phyloP scores from a whole-genome alignment of 768 basidiomycete species.

The Collybia sordida region DNA sequence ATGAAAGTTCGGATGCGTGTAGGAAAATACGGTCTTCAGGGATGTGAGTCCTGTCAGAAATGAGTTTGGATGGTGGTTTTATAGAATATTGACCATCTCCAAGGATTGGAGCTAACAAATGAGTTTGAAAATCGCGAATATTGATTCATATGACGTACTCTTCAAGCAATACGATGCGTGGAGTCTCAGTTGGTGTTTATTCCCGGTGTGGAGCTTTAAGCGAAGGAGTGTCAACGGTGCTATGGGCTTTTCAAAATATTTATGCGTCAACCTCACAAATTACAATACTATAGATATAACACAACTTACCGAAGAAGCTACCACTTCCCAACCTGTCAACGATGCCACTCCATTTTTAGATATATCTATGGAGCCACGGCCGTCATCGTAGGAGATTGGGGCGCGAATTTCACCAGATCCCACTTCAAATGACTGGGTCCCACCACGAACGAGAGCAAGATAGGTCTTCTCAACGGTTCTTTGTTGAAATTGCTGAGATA shows the following conservation, averaged over 20 bases:
- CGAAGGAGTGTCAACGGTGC: slow-evolving; percentile 57
- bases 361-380: slow-evolving; percentile 40
- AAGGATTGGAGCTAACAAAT: slow-evolving; percentile 57
- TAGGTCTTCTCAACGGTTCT: slow-evolving; percentile 56
- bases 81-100: slow-evolving; percentile 57
- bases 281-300: neutral
- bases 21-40: slow-evolving; percentile 55
- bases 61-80: slow-evolving; percentile 24
- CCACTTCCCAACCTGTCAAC: slow-evolving; percentile 55
- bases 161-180: slow-evolving; percentile 55
- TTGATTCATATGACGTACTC: slow-evolving; percentile 28
- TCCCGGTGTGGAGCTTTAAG: slow-evolving; percentile 57
- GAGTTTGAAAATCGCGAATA: neutral
- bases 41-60: slow-evolving; percentile 25
- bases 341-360: slow-evolving; percentile 32
- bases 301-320: slow-evolving; percentile 57
- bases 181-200: slow-evolving; percentile 72
- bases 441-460: slow-evolving; percentile 61
- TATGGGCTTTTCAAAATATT: slow-evolving; percentile 19
- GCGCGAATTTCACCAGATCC: slow-evolving; percentile 41
- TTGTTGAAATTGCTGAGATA: slow-evolving; percentile 54
- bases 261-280: slow-evolving; percentile 3
- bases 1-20: slow-evolving; percentile 57
- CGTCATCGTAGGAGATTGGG: slow-evolving; percentile 42
- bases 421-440: slow-evolving; percentile 40